These are phyloP conservation scores for Wilcoxina mikolae DNA, from an alignment of 495 filamentous ascomycete genomes.

Conservation along the genomic window DNA sequence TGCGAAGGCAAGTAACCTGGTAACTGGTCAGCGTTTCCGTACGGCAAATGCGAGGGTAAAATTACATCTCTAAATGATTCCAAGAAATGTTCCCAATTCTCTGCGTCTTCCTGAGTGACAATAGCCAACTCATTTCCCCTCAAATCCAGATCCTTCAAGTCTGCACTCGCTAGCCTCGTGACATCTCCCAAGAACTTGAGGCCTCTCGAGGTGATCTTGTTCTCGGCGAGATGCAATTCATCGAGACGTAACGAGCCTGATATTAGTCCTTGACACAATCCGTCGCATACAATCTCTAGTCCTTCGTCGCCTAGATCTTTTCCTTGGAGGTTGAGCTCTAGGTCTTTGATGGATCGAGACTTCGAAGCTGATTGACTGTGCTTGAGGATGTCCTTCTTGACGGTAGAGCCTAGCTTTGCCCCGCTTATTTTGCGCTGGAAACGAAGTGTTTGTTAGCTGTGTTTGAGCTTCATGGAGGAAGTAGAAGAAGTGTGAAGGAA, in stretches of 20 bases:
- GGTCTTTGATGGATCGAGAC: slow-evolving; percentile 8
- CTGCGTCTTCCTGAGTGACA: slow-evolving; percentile 15
- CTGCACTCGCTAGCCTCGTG: slow-evolving; percentile 11
- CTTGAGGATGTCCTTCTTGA: slow-evolving; percentile 23
- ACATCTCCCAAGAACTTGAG: slow-evolving; percentile 14
- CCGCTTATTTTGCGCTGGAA: slow-evolving; percentile 20
- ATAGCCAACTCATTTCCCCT: slow-evolving; percentile 16
- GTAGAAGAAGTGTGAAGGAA: not conserved
- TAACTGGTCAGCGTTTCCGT: not conserved
- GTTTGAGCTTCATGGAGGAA: not conserved
- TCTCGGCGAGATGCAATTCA: slow-evolving; percentile 22
- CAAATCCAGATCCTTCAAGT: slow-evolving; percentile 24
- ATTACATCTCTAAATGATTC: slow-evolving; percentile 19
- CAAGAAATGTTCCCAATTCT: slow-evolving; percentile 20
- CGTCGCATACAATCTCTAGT: slow-evolving; percentile 20
- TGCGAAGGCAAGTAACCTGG: slow-evolving; percentile 22
- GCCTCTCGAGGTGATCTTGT: slow-evolving; percentile 16
- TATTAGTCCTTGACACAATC: slow-evolving; percentile 12
- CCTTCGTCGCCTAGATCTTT: slow-evolving; percentile 25
- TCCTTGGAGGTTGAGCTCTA: slow-evolving; percentile 24
- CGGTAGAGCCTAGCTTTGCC: slow-evolving; percentile 19
- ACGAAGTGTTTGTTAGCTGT: not conserved
- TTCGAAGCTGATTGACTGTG: slow-evolving; percentile 8
- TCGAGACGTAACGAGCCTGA: slow-evolving; percentile 21
- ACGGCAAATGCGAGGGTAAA: not conserved